Percentiles rank a stretch among this genome's conserved stretches.
phyloP scores from a whole-genome alignment of 495 filamentous ascomycete species.

The Podospora bellae-mahoneyi region DNA sequence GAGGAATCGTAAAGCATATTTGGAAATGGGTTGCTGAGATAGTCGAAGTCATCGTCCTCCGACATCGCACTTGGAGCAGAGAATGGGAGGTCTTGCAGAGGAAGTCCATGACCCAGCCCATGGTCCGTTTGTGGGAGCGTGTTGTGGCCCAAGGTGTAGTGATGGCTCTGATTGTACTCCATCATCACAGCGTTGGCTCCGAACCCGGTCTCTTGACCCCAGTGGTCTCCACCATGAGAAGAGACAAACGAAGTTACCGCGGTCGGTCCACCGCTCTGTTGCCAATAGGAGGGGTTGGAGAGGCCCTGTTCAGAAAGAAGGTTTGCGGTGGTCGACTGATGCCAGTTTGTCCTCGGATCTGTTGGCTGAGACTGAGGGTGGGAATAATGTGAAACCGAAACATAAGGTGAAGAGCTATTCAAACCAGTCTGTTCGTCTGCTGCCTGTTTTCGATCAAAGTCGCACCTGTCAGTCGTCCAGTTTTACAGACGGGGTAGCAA shows the following conservation, averaged over 20 bases:
- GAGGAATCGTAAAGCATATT: neutral
- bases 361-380: neutral
- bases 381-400: neutral
- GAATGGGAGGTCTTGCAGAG: neutral
- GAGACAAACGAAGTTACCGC: neutral
- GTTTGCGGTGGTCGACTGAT: constrained; percentile 1
- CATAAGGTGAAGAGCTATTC: neutral
- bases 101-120: neutral
- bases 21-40: neutral
- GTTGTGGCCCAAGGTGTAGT: neutral
- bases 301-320: neutral
- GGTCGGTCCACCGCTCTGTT: neutral
- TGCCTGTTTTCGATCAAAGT: neutral
- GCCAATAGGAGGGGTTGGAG: neutral
- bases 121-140: neutral
- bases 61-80: neutral
- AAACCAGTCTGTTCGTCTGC: neutral
- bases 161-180: neutral
- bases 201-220: neutral
- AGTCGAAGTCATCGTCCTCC: neutral
- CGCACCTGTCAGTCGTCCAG: neutral
- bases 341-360: neutral
- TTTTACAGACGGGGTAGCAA: neutral
- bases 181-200: neutral
- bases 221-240: neutral